Percentiles rank a stretch among this genome's conserved stretches.
Conservation (phyloP, 371 early-diverging fungal genomes). For the Mortierella sp. region DNA sequence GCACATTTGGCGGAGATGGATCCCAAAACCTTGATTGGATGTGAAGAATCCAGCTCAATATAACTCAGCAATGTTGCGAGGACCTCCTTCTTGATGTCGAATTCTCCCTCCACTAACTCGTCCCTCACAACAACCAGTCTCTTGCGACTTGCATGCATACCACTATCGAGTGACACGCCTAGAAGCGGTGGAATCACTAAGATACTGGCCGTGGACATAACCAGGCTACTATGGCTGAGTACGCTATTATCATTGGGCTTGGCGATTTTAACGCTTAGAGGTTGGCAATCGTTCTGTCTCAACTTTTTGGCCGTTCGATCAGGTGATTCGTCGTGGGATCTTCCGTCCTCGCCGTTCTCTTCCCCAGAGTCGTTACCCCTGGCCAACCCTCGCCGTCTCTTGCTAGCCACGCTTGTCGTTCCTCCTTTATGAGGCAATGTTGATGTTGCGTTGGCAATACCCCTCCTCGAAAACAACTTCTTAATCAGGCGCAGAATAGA, state of each 20-base stretch:
- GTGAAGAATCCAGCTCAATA: slow-evolving; percentile 42
- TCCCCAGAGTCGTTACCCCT: slow-evolving; percentile 1
- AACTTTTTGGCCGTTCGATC: slow-evolving; percentile 19
- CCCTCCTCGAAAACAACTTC: slow-evolving; percentile 56
- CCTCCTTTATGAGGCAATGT: background rate
- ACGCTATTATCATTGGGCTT: slow-evolving; percentile 32
- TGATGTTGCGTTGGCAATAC: background rate
- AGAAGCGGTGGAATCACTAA: slow-evolving; percentile 35
- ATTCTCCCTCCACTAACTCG: slow-evolving; percentile 38
- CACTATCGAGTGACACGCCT: background rate
- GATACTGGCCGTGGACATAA: slow-evolving; percentile 27
- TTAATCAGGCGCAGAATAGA: slow-evolving; percentile 63
- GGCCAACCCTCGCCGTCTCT: slow-evolving; percentile 10
- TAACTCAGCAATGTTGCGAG: slow-evolving; percentile 50
- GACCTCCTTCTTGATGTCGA: slow-evolving; percentile 55
- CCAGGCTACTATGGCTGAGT: slow-evolving; percentile 20
- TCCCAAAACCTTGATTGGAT: slow-evolving; percentile 36
- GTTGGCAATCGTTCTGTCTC: slow-evolving; percentile 32
- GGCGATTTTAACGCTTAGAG: slow-evolving; percentile 9
- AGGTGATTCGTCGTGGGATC: background rate
- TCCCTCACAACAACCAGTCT: slow-evolving; percentile 41
- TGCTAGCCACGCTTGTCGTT: background rate
- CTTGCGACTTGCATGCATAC: background rate
- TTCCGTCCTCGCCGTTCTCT: background rate
- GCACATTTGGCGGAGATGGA: slow-evolving; percentile 50